Percentiles rank a stretch among this genome's conserved stretches.
Conservation (phyloP, 371 early-diverging fungal species). For the Mucor velutinosus region DNA sequence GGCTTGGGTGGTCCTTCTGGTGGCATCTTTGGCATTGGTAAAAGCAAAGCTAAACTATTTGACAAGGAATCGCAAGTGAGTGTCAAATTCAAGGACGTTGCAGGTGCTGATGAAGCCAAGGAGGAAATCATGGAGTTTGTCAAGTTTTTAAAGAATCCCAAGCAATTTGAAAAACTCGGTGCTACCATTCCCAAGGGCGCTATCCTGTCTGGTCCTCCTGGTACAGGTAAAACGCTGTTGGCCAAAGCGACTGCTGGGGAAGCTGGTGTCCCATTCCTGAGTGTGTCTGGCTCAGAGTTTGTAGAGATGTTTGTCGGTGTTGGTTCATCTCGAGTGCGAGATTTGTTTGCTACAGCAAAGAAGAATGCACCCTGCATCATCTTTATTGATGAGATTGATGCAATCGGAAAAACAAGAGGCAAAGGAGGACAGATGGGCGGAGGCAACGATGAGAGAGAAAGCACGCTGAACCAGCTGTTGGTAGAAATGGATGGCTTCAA, state of each 20-base stretch:
- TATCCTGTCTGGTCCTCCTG: constrained; percentile 97
- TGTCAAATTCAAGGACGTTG: constrained; percentile 99
- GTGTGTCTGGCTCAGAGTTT: constrained; percentile 98
- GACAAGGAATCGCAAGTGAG: constrained; percentile 94
- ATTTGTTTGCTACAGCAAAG: constrained; percentile 97
- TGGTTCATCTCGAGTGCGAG: constrained; percentile 97
- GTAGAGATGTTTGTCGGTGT: constrained; percentile 99
- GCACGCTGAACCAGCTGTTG: constrained; percentile 98
- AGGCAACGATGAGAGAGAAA: constrained; percentile 95
- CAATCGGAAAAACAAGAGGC: constrained; percentile 98
- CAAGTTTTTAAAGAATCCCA: constrained; percentile 35
- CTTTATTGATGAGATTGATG: constrained; percentile 99
- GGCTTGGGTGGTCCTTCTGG: constrained; percentile 60
- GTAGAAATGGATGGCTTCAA: constrained; percentile 99
- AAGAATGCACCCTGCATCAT: constrained; percentile 99
- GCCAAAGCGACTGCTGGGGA: constrained; percentile 64
- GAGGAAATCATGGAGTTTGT: constrained; percentile 53
- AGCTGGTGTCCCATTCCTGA: constrained; percentile 93
- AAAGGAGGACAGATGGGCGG: constrained; percentile 97
- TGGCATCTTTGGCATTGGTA: constrained; percentile 95
- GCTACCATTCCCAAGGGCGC: constrained; percentile 96
- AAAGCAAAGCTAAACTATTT: constrained; percentile 93
- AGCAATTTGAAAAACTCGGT: constrained; percentile 89
- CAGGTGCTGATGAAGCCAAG: constrained; percentile 99
- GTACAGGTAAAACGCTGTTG: constrained; percentile 84